Conservation (phyloP, 2,329 filamentous ascomycete species). For the Penicillium fuscoglaucum region DNA sequence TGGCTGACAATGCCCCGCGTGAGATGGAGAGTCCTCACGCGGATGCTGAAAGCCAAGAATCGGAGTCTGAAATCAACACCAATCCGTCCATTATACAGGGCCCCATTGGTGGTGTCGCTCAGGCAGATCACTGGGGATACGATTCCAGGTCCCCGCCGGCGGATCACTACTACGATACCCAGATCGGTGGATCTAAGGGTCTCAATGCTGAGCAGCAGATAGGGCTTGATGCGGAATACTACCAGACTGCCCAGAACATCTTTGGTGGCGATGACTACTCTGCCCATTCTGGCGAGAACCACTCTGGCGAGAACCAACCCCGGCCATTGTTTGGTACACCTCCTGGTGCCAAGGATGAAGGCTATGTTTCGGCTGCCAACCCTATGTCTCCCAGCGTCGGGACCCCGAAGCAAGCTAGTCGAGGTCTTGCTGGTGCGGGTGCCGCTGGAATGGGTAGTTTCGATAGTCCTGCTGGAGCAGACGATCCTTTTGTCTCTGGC, state of each 20-base stretch:
- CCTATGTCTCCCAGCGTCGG: conserved; percentile 52
- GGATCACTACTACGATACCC: conserved; percentile 41
- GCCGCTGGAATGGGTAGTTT: conserved; percentile 53
- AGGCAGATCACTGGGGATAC: conserved; percentile 58
- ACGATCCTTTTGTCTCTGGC: conserved; percentile 67
- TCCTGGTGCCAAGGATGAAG: conserved; percentile 75
- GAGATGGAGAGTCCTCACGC: conserved; percentile 70
- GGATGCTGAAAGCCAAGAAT: conserved; percentile 65
- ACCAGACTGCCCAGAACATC: conserved; percentile 51
- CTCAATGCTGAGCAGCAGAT: conserved; percentile 58
- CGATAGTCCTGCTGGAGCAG: conserved; percentile 50
- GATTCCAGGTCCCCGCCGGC: conserved; percentile 54
- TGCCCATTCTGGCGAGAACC: conserved; percentile 25
- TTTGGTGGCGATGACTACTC: conserved; percentile 44
- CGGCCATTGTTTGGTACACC: conserved; percentile 49
- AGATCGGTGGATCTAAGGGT: conserved; percentile 54
- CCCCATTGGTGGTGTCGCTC: conserved; percentile 60
- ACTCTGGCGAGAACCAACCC: conserved; percentile 36
- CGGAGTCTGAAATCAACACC: conserved; percentile 66
- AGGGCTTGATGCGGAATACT: conserved; percentile 61
- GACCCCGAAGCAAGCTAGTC: conserved; percentile 49
- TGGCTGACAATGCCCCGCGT: conserved; percentile 65
- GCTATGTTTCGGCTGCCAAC: conserved; percentile 79
- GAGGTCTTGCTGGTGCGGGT: conserved; percentile 55
- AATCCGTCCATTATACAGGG: conserved; percentile 83